Evolutionary conservation across 345 rosid genomes (phyloP), one percentile per base, ranked within the genome.

Genomic region (Bretschneidera sinensis): DNA sequence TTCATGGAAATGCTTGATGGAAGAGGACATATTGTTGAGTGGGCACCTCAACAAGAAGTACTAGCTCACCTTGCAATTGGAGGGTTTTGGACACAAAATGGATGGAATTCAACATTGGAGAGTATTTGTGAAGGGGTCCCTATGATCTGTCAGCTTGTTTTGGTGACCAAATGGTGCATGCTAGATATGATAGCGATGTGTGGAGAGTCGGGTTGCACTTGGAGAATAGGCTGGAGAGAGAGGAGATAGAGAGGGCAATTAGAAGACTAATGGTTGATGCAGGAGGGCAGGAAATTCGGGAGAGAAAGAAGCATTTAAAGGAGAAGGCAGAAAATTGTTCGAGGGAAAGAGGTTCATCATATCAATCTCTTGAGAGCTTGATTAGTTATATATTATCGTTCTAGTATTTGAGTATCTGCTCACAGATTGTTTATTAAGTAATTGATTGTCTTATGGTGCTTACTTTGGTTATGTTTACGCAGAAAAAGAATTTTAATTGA

Each of bases 11-110:
- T 39, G 61, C 54, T 78, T 1, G 76, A 65, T 5, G 66, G 51
- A 47, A 74, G 65, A 45, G 90, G 90, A 0, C 72, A 65, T 25
- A 64, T 88, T 19, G 83, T 88, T 66, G 62, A 83, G 53, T 86
- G 95, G 96, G 80, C 79, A 1, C 90, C 95, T 2, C 98, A 91
- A 22, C 59, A 73, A 17, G 78, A 80, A 20, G 84, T 85, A 13
- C 71, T 91, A 33, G 76, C 71, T 0, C 95, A 91, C 54, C 71
- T 62, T 3, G 71, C 94, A 5, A 59, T 64, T 17, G 94, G 86
- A 14, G 86, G 64, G 1, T 85, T 91, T 55, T 74, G 89, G 81
- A 88, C 89, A 0, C 96, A 84, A 47, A 51, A 69, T 35, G 94
- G 91, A 6, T 88, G n/a, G n/a, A n/a, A n/a, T n/a, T n/a, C n/a